Evolutionary conservation across 768 basidiomycete species (phyloP), one percentile per base, ranked within the genome.

Genomic region (Leccinum incarnatum): DNA sequence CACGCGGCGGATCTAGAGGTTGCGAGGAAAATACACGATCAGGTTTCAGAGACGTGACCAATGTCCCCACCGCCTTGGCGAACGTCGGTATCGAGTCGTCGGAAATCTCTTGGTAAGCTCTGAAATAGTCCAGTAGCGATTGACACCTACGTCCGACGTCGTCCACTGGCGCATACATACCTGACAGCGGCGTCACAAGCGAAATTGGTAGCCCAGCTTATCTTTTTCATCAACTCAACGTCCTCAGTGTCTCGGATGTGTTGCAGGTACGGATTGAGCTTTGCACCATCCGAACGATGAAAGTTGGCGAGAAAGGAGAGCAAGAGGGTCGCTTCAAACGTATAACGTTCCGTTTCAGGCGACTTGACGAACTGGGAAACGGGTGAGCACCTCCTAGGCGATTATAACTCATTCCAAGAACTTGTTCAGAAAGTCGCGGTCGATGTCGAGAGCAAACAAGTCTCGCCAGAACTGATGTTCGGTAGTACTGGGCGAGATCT

Each of bases 211-310:
- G 83, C 80, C 82, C 82, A 83, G 57, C 80, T 82, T 30, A 87
- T 75, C 66, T 80, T 85, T 21, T 72, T 72, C 80, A 88, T 81
- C 2, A 87, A 65, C 10, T 77, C 79, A 6, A 73, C 70, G 59
- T 88, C 83, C 4, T 70, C 62, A 0, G 77, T 78, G 36, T 78
- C 77, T 36, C 72, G 73, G 29, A 89, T 81, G 27, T 76, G 74
- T 25, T 79, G 79, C 9, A 88, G 75, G 65, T 87, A 89, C 1
- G 83, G 82, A 68, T 90, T 90, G 40, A 87, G 77, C 61, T 81
- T 86, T 10, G 85, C 83, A 10, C 85, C 86, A 65, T 88, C 87
- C 0, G 86, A 86, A 65, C 84, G 87, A 68, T 89, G 88, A 67
- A 84, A 90, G 64, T 87, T 88, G 54, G 83, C 83, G 2, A 90